Percentiles rank a stretch among this genome's conserved stretches.
phyloP scores from a whole-genome alignment of 495 filamentous ascomycete species.

The Annulohypoxylon bovei region DNA sequence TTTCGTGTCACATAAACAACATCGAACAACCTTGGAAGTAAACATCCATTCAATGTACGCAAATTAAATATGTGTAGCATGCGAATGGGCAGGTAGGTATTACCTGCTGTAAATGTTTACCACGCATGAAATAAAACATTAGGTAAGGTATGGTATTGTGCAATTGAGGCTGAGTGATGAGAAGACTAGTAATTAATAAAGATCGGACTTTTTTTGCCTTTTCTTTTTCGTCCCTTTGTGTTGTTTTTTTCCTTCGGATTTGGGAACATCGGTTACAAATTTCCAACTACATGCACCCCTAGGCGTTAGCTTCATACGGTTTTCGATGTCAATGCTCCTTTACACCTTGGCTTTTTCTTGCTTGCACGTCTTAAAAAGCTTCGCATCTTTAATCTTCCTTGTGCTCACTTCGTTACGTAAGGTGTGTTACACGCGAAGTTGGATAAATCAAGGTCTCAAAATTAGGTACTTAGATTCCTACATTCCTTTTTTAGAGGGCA shows the following conservation, averaged over 20 bases:
- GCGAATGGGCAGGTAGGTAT: background rate
- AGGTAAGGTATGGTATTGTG: conserved; percentile 1
- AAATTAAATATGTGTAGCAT: background rate
- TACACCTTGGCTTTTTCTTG: conserved; percentile 10
- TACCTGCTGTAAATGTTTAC: background rate
- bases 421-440: conserved; percentile 14
- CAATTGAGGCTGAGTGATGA: conserved; percentile 15
- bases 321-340: conserved; percentile 11
- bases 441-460: conserved; percentile 16
- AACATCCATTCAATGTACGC: background rate
- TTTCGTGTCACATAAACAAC: background rate
- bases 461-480: background rate
- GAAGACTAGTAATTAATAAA: conserved; percentile 37
- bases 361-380: conserved; percentile 14
- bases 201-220: conserved; percentile 28
- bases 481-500: background rate
- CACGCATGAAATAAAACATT: background rate
- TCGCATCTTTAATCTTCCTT: conserved; percentile 15
- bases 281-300: conserved; percentile 13
- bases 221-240: conserved; percentile 19
- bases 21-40: background rate
- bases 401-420: conserved; percentile 26
- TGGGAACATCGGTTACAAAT: conserved; percentile 30
- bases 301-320: background rate
- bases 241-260: conserved; percentile 18